Base-by-base conservation (phyloP, 305 asterid species). In the Fraxinus dipetala region DNA sequence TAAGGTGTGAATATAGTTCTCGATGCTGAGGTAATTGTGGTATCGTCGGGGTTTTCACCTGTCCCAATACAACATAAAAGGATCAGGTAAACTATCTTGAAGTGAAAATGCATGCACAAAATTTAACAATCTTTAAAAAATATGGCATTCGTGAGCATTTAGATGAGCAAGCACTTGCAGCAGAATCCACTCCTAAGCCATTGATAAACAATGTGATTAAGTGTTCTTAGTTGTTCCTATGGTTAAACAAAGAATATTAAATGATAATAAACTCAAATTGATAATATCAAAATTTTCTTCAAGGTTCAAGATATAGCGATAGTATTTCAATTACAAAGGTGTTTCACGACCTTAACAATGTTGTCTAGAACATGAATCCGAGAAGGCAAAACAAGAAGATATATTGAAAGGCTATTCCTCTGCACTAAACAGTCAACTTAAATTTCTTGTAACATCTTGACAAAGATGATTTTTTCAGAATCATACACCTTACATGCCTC, bases 11-110 rank as follows among this genome's bases (percentile, higher is more conserved):
- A 85, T 88, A 92, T 32, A 96, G 87, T 72, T 96, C 98, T 86
- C 85, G 90, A 24, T 96, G 92, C 67, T 89, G 92, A 82, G 99
- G 99, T 80, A 96, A 87, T 81, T 88, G 91, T 61, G 99, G 98
- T 87, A 96, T 70, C 26, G 97, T 78, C 65, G 95, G 91, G 73
- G 98, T 89, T 88, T 92, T 96, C 86, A 95, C 92, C 99, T 96
- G 85, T 45, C 72, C 70, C 86, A 83, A 78, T 73, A 61, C 59
- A 84, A 85, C 22, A 80, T 3, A 69, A 69, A 63, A 78, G 51
- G 76, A 61, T 84, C 45, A 83, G 61, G 61, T 4, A 72, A 65
- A 38, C 9, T 76, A 48, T 35, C 22, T 18, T 31, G 48, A 18
- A 48, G 56, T 35, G 59, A 54, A 1, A 59, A 80, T 72, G 24